phyloP scores from a whole-genome alignment of 1,284 basidiomycete species.

The Polyporus tsugae region DNA sequence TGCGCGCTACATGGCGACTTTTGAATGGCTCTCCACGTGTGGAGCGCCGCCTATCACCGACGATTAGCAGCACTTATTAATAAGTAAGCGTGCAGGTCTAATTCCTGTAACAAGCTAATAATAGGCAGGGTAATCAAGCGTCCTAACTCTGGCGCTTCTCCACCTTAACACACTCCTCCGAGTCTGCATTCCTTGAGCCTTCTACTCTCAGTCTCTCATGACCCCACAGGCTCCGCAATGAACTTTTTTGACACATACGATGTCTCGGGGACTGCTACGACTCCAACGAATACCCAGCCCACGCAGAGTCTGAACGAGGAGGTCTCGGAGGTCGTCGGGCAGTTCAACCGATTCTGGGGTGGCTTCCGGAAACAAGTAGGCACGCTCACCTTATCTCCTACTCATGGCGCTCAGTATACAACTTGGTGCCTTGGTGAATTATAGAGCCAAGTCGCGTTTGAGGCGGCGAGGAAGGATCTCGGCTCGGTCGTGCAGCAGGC shows the following conservation, averaged over 20 bases:
- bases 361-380: constrained; percentile 87
- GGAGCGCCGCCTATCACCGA: background rate
- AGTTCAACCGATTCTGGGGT: constrained; percentile 88
- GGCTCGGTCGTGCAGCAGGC: constrained; percentile 82
- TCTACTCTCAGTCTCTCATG: constrained; percentile 23
- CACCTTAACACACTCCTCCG: background rate
- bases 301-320: constrained; percentile 84
- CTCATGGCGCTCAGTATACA: constrained; percentile 6
- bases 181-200: background rate
- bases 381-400: constrained; percentile 14
- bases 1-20: background rate
- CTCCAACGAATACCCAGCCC: constrained; percentile 47
- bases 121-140: background rate
- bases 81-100: background rate
- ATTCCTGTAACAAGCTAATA: background rate
- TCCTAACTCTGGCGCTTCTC: background rate
- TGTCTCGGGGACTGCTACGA: constrained; percentile 56
- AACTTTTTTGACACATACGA: constrained; percentile 79
- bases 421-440: background rate
- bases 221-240: constrained; percentile 50
- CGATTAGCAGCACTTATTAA: background rate
- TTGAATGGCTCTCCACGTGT: background rate
- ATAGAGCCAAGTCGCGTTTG: constrained; percentile 79
- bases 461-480: constrained; percentile 81
- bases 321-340: constrained; percentile 85